A percentile compares a stretch with the other conserved stretches of the same genome.
These are phyloP conservation scores for Aspergillus sparsus DNA, from an alignment of 495 filamentous ascomycete species.

Conservation along the genomic window DNA sequence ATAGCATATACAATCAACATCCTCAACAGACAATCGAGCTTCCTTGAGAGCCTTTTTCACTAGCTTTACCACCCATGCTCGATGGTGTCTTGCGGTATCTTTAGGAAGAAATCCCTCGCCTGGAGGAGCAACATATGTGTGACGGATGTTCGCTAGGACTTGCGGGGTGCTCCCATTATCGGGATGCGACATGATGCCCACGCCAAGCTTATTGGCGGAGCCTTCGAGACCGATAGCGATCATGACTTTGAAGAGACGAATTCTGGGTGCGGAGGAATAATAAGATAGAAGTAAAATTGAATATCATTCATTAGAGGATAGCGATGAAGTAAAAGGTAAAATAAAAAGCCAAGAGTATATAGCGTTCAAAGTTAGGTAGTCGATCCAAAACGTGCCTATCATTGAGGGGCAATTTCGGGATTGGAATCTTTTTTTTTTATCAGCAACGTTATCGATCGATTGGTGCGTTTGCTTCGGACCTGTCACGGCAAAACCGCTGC, in stretches of 20 bases:
- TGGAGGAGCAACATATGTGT: slow-evolving; percentile 89
- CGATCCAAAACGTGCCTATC: not conserved
- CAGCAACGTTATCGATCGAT: slow-evolving; percentile 34
- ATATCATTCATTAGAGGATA: too few relatives aligned
- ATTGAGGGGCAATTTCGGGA: slow-evolving; percentile 22
- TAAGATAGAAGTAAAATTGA: too few relatives aligned
- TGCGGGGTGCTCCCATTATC: slow-evolving; percentile 59
- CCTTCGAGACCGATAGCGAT: slow-evolving; percentile 94
- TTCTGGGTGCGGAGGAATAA: not conserved
- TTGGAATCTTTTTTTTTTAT: slow-evolving; percentile 25
- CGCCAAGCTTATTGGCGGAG: slow-evolving; percentile 95
- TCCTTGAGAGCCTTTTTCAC: slow-evolving; percentile 74
- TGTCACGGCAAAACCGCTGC: slow-evolving; percentile 21
- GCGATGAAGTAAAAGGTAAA: too few relatives aligned
- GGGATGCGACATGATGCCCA: slow-evolving; percentile 87
- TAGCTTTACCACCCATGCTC: slow-evolving; percentile 76
- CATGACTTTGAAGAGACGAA: slow-evolving; percentile 43
- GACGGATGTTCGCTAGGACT: slow-evolving; percentile 90
- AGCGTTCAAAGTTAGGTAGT: not conserved
- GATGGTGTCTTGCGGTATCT: slow-evolving; percentile 91
- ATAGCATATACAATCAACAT: slow-evolving; percentile 92
- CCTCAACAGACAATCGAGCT: slow-evolving; percentile 58
- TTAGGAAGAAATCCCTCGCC: slow-evolving; percentile 95
- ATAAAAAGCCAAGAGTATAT: too few relatives aligned
- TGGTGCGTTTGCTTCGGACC: slow-evolving; percentile 20